Base-by-base conservation (phyloP, 345 rosid species). In the Populus pruinosa region DNA sequence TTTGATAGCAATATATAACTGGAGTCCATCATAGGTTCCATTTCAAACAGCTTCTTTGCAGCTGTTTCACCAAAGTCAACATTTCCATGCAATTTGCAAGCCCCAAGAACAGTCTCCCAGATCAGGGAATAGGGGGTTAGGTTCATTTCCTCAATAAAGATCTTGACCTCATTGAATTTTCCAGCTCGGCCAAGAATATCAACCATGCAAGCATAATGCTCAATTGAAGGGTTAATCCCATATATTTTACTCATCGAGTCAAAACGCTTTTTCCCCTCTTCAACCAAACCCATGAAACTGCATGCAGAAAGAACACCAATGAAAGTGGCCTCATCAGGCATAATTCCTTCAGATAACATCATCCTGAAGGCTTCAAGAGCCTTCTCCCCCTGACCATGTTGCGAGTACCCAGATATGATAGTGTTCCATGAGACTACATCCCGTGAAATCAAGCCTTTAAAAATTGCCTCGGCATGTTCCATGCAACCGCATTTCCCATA, bases 401-500 rank as follows among this genome's bases (percentile, higher is more conserved):
- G 76, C 33, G 82, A 79, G 78, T 85, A 85, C 18, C 75, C 83
- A 64, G 69, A 68, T 62, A 82, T 75, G 47, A 85, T 83, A 23
- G 82, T 76, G 79, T 85, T 87, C 88, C 88, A 85, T n/a, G 82
- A 82, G 39, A 77, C 77, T 23, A 61, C 53, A 71, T 80, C 81
- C 36, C 79, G 56, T 23, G 78, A 82, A 25, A 5, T 33, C 76
- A 79, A 36, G 71, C 85, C 82, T 69, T 62, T 73, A 64, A 85
- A 87, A 74, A 77, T 77, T 66, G 83, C 75, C 64, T 82, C 84
- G 31, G 87, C 83, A 69, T 87, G 88, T 66, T 78, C 85, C 38
- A 87, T 71, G 83, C 85, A 85, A 16, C 80, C 81, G 62, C 86
- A 84, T 76, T 85, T 85, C 29, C 78, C 82, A 50, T 85, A 87